A percentile compares a stretch with the other conserved stretches of the same genome.
Conservation (phyloP, 768 basidiomycete genomes). For the Termitomyces sp. region DNA sequence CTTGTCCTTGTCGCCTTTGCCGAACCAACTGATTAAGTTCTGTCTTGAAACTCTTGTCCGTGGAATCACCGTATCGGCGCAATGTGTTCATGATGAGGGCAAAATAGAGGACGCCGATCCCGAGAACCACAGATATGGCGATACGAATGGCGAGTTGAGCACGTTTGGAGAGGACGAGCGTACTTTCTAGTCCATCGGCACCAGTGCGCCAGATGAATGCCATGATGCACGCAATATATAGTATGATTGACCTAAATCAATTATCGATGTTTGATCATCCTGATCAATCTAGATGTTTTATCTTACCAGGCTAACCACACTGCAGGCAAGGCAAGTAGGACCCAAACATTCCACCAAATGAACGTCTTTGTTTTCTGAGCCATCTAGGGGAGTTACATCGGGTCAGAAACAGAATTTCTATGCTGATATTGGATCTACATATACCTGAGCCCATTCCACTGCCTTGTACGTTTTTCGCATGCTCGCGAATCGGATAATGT, state of each 20-base stretch:
- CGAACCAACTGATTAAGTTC: neutral
- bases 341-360: conserved; percentile 58
- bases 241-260: conserved; percentile 56
- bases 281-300: neutral
- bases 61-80: conserved; percentile 42
- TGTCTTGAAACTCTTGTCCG: conserved; percentile 27
- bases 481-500: conserved; percentile 58
- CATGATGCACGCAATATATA: conserved; percentile 60
- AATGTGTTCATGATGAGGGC: conserved; percentile 50
- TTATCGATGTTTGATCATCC: neutral
- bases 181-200: conserved; percentile 31
- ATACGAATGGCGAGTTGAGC: conserved; percentile 53
- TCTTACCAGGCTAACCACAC: conserved; percentile 67
- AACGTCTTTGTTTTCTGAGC: conserved; percentile 35
- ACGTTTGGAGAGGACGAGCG: conserved; percentile 29
- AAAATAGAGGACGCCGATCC: conserved; percentile 50
- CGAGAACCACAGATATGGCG: conserved; percentile 37
- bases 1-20: neutral
- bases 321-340: conserved; percentile 58
- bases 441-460: conserved; percentile 57
- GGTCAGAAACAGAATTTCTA: conserved; percentile 27
- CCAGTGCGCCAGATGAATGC: conserved; percentile 73
- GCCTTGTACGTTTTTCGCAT: conserved; percentile 65
- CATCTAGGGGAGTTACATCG: conserved; percentile 38
- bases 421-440: conserved; percentile 23